phyloP scores from a whole-genome alignment of 2,329 filamentous ascomycete genomes.

The Aaosphaeria pasadenensis region DNA sequence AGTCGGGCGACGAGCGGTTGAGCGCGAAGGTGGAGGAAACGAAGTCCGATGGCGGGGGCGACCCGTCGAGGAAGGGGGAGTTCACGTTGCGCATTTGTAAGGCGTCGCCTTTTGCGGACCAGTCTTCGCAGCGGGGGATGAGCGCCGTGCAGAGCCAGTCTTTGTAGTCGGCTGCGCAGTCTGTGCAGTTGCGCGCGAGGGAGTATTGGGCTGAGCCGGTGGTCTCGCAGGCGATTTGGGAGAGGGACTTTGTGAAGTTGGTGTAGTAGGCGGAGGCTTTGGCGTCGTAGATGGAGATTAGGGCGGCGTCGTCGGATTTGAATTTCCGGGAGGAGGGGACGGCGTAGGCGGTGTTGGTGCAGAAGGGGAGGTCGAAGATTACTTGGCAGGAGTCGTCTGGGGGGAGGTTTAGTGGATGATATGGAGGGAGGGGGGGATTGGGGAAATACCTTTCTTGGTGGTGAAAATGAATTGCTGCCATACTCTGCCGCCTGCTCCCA shows the following conservation, averaged over 20 bases:
- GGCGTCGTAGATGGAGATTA: conserved; percentile 75
- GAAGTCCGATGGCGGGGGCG: not conserved
- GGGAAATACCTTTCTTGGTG: conserved; percentile 68
- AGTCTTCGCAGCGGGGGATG: conserved; percentile 90
- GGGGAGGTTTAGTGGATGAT: conserved; percentile 9
- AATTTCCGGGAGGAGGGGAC: conserved; percentile 75
- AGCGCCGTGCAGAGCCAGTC: conserved; percentile 91
- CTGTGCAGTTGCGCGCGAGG: conserved; percentile 68
- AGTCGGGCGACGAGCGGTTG: conserved; percentile 11
- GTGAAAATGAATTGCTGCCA: conserved; percentile 70
- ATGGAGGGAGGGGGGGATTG: conserved; percentile 2
- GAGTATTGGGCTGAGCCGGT: conserved; percentile 73
- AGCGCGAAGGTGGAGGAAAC: conserved; percentile 29
- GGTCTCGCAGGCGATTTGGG: conserved; percentile 83
- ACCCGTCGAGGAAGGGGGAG: conserved; percentile 66
- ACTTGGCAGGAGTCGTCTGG: conserved; percentile 78
- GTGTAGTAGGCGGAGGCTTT: conserved; percentile 67
- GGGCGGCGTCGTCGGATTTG: conserved; percentile 57
- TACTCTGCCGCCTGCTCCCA: conserved; percentile 73
- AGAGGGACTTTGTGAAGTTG: conserved; percentile 77
- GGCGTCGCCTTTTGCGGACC: conserved; percentile 49
- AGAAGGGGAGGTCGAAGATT: conserved; percentile 84
- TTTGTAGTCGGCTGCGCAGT: conserved; percentile 83
- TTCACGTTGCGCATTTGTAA: conserved; percentile 70
- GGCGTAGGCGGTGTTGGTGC: conserved; percentile 82